Percentiles rank a stretch among this genome's conserved stretches.
Conservation (phyloP, 352 stramenopile species). For the Pythium brachiatum region DNA sequence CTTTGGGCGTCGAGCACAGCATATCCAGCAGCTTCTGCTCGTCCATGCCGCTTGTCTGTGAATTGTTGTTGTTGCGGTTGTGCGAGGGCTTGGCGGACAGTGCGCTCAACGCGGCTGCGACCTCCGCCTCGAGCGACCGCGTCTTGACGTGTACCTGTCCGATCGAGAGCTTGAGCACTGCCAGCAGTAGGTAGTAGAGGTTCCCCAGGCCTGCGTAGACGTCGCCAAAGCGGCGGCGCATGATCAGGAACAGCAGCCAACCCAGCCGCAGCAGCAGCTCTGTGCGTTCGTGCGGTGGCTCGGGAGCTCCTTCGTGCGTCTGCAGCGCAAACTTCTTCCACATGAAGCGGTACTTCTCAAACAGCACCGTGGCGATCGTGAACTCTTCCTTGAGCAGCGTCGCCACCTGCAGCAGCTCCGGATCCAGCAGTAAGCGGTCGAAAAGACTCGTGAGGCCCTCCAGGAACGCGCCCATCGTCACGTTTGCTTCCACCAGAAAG, state of each 20-base stretch:
- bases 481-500: conserved; percentile 40
- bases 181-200: conserved; percentile 77
- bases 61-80: not conserved
- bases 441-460: conserved; percentile 76
- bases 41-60: not conserved
- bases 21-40: conserved; percentile 29
- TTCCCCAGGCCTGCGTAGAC: conserved; percentile 60
- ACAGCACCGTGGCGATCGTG: conserved; percentile 65
- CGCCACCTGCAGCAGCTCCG: conserved; percentile 63
- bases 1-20: conserved; percentile 30
- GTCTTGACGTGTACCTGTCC: conserved; percentile 26
- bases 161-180: conserved; percentile 67
- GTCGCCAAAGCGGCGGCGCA: conserved; percentile 38
- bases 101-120: conserved; percentile 71
- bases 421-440: conserved; percentile 70
- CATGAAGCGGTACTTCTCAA: conserved; percentile 72
- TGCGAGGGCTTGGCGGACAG: conserved; percentile 27
- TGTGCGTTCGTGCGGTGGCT: conserved; percentile 21
- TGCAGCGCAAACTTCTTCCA: conserved; percentile 44
- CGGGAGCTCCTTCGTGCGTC: conserved; percentile 2
- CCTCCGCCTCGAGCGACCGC: conserved; percentile 71
- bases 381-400: conserved; percentile 83
- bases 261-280: conserved; percentile 58
- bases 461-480: conserved; percentile 64
- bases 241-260: conserved; percentile 76